Evolutionary conservation across 2,329 filamentous ascomycete species (phyloP).

Genomic region (Nectriaceae sp.): DNA sequence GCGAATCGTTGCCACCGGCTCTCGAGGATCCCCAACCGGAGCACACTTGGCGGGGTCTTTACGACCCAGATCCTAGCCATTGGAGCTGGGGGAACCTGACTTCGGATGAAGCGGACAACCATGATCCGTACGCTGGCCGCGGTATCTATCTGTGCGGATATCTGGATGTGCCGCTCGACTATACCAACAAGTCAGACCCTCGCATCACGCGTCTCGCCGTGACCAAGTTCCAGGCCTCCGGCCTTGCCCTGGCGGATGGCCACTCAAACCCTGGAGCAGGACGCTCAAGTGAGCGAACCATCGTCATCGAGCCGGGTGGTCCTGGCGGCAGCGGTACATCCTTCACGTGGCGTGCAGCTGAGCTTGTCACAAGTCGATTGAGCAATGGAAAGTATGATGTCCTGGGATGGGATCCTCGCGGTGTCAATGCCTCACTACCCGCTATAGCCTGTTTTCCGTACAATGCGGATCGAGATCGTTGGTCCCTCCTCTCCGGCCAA

Average conservation of each 20-base stretch:
- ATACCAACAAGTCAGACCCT: slow-evolving; percentile 44
- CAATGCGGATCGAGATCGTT: slow-evolving; percentile 48
- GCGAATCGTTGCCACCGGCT: slow-evolving; percentile 39
- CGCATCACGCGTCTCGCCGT: slow-evolving; percentile 50
- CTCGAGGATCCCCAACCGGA: slow-evolving; percentile 41
- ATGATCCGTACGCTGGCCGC: slow-evolving; percentile 38
- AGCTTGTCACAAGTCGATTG: slow-evolving; percentile 41
- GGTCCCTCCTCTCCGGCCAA: slow-evolving; percentile 41
- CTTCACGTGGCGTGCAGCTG: slow-evolving; percentile 40
- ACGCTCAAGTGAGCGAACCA: slow-evolving; percentile 46
- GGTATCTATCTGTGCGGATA: slow-evolving; percentile 52
- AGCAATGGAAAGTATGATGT: slow-evolving; percentile 48
- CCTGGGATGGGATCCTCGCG: slow-evolving; percentile 57
- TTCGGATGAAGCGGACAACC: slow-evolving; percentile 1
- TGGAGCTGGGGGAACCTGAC: slow-evolving; percentile 48
- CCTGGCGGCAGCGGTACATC: slow-evolving; percentile 50
- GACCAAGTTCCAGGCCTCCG: slow-evolving; percentile 51
- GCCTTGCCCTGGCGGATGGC: slow-evolving; percentile 34
- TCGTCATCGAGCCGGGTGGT: slow-evolving; percentile 53
- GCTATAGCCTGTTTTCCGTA: slow-evolving; percentile 48
- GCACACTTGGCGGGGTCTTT: slow-evolving; percentile 42
- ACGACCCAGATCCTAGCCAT: slow-evolving; percentile 44
- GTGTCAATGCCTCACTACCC: slow-evolving; percentile 50
- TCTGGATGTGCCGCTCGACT: slow-evolving; percentile 50
- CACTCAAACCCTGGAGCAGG: slow-evolving; percentile 21